Conservation (phyloP, 495 filamentous ascomycete species). For the Tuber melanosporum region DNA sequence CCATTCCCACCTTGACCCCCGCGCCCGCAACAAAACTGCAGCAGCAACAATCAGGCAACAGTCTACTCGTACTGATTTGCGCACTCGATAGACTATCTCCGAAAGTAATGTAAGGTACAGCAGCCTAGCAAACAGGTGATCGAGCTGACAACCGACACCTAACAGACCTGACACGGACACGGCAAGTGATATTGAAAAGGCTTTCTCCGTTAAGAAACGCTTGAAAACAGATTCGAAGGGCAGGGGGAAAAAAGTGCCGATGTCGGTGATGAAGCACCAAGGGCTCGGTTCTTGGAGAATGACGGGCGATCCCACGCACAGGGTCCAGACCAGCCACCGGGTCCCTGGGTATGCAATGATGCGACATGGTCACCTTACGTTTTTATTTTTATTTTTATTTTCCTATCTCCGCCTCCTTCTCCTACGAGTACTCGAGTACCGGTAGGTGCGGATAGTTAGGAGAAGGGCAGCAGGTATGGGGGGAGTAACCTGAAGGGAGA, state of each 20-base stretch:
- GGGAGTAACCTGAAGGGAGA: not conserved
- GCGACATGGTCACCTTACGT: slow-evolving; percentile 33
- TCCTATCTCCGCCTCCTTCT: not conserved
- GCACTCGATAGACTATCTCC: not conserved
- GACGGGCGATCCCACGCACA: slow-evolving; percentile 33
- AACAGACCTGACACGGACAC: not conserved
- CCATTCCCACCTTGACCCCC: not conserved
- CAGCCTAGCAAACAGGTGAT: not conserved
- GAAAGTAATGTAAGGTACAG: not conserved
- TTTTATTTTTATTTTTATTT: slow-evolving; percentile 15
- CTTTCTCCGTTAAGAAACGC: not conserved
- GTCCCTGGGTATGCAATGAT: slow-evolving; percentile 29
- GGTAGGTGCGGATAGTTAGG: not conserved
- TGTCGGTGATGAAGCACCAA: slow-evolving; percentile 29
- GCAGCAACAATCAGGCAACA: not conserved
- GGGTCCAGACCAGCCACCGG: slow-evolving; percentile 38
- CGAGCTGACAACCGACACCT: not conserved
- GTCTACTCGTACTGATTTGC: not conserved
- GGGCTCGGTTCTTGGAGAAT: slow-evolving; percentile 36
- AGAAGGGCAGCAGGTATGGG: not conserved
- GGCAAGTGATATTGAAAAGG: not conserved
- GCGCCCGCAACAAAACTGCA: slow-evolving; percentile 2
- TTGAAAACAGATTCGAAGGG: slow-evolving; percentile 3
- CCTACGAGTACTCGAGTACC: not conserved
- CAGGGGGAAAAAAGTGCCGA: slow-evolving; percentile 23